Evolutionary conservation across 441 rosid genomes (phyloP), one percentile per base, ranked within the genome.

Genomic region (Arabidopsis hybrid): DNA sequence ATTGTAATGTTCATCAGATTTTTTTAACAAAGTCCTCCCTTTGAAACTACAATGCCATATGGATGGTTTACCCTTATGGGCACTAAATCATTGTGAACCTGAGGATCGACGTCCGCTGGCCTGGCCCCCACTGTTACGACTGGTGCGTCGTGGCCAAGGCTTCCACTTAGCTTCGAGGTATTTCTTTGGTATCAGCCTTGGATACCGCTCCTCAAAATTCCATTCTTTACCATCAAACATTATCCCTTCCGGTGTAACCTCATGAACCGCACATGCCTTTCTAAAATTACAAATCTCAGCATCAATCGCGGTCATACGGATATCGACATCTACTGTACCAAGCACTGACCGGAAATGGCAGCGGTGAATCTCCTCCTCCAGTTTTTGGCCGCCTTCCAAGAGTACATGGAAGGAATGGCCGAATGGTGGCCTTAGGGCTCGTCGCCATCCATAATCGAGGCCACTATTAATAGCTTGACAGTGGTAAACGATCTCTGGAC

Each of bases 401-500:
- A 76, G 67, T 32, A 77, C 63, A 14, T 65, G 16, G 38, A 65
- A 65, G 12, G 72, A 7, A 59, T 65, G 68, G 18, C 80, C 76
- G 5, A 49, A n/a, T 7, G 67, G 26, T 65, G 80, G 76, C 61
- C 0, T 40, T 52, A 2, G 51, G 67, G 80, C 47, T 65, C 80
- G 76, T 42, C 80, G 11, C 80, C 80, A 77, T 14, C 80, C 80
- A 45, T 77, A 77, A 11, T 65, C 76, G 42, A 77, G 76, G 26
- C 58, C 72, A 16, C 68, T 50, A 1, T 59, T 59, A 18, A 77
- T 1, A 5, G 80, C 61, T 32, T 42, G 7, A 49, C 76, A 77
- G 6, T 59, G 57, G 64, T 77, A 77, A 58, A 77, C 72, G 13
- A 77, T 71, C 53, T 71, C 80, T 18, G 42, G 57, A 47, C 80